Conservation (phyloP, 306 rosid species). For the Coriaria nepalensis region DNA sequence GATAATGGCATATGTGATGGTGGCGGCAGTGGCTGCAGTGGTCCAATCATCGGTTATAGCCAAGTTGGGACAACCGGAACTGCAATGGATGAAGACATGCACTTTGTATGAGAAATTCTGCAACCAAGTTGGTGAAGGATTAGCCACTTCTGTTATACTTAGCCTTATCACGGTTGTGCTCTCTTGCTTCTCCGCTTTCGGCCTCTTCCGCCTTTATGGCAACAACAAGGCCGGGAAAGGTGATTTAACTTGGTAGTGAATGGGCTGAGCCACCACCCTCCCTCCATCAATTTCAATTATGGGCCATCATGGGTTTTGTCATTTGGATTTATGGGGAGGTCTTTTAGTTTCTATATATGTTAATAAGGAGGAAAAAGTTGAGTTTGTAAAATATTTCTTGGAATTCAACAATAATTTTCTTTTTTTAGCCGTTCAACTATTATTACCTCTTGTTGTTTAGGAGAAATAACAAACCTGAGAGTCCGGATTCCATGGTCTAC, state of each 20-base stretch:
- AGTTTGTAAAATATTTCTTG: too few relatives aligned
- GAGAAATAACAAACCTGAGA: too few relatives aligned
- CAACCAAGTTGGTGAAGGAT: constrained; percentile 74
- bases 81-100: constrained; percentile 74
- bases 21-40: constrained; percentile 54
- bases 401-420: too few relatives aligned
- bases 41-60: constrained; percentile 52
- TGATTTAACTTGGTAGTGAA: constrained; percentile 25
- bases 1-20: constrained; percentile 65
- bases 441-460: too few relatives aligned
- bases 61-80: constrained; percentile 67
- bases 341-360: too few relatives aligned
- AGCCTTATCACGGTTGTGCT: constrained; percentile 48
- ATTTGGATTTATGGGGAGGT: not conserved
- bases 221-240: constrained; percentile 28
- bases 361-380: too few relatives aligned
- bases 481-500: too few relatives aligned
- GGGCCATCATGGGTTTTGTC: not conserved
- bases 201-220: constrained; percentile 75
- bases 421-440: too few relatives aligned
- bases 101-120: constrained; percentile 74
- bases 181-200: constrained; percentile 71
- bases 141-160: constrained; percentile 45
- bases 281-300: too few relatives aligned
- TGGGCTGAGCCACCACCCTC: not conserved